Evolutionary conservation across 1,139 yeast genomes (phyloP).

Genomic region (Wickerhamomyces sp.): DNA sequence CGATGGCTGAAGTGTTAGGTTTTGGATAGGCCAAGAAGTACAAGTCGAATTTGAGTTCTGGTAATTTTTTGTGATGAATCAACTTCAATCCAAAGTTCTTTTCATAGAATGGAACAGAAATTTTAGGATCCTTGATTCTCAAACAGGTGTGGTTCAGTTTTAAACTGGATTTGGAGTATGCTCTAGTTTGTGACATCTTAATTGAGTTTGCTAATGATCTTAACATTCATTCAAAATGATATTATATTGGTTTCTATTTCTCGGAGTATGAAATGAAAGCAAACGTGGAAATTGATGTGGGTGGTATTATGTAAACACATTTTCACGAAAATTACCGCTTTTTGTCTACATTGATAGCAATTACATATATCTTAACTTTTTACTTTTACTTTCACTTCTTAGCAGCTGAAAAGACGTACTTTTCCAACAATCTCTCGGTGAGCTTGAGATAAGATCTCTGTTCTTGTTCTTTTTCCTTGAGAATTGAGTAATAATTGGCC

Average conservation of each 20-base stretch:
- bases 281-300: not conserved
- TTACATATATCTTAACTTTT: not conserved
- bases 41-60: constrained; percentile 55
- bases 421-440: constrained; percentile 10
- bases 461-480: constrained; percentile 13
- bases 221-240: too few species aligned
- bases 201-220: not conserved
- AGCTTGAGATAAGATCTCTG: constrained; percentile 7
- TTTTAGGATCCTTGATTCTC: constrained; percentile 78
- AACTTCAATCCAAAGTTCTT: constrained; percentile 72
- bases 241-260: too few species aligned
- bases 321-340: not conserved
- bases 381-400: not conserved
- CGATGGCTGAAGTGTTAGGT: constrained; percentile 37
- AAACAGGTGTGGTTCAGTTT: constrained; percentile 66
- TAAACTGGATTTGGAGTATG: constrained; percentile 18
- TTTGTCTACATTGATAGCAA: not conserved
- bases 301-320: too few species aligned
- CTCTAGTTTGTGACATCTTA: constrained; percentile 10
- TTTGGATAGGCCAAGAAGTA: constrained; percentile 61
- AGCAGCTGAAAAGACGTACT: constrained; percentile 7
- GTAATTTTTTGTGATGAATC: constrained; percentile 47
- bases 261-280: not conserved
- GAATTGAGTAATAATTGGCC: constrained; percentile 6
- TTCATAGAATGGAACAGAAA: constrained; percentile 67